phyloP scores from a whole-genome alignment of 352 stramenopile species.

The Phytophthora pistaciae region DNA sequence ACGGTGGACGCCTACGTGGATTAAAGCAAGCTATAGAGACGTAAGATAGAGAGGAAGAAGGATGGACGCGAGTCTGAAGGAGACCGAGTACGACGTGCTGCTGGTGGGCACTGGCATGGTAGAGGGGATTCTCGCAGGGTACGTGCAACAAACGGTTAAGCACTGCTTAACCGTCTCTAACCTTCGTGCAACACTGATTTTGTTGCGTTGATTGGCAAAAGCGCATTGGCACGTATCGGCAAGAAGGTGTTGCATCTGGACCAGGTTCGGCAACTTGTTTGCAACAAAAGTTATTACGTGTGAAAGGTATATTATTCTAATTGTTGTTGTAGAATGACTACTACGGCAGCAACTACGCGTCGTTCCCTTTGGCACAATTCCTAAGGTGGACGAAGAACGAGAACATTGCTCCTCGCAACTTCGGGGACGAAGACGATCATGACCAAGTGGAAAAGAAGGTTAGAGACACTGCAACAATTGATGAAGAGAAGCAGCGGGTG shows the following conservation, averaged over 20 bases:
- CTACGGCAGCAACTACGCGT: constrained; percentile 85
- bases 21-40: constrained; percentile 1
- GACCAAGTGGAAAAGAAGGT: constrained; percentile 2
- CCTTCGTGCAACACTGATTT: background rate
- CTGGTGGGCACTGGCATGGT: constrained; percentile 86
- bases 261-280: constrained; percentile 46
- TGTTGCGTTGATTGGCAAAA: constrained; percentile 26
- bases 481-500: constrained; percentile 21
- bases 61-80: constrained; percentile 70
- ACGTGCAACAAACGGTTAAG: constrained; percentile 4
- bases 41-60: background rate
- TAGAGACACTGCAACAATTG: background rate
- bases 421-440: constrained; percentile 44
- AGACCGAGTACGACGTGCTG: constrained; percentile 76
- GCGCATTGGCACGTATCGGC: constrained; percentile 67
- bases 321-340: constrained; percentile 76
- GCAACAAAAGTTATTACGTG: background rate
- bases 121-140: constrained; percentile 82
- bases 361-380: constrained; percentile 71
- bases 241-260: constrained; percentile 86
- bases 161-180: background rate
- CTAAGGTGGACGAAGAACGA: constrained; percentile 67
- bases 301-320: background rate
- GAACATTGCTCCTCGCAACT: constrained; percentile 37
- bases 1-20: constrained; percentile 29